Percentiles rank a stretch among this genome's conserved stretches.
These are phyloP conservation scores for Lachnellula subtilissima DNA, from an alignment of 2,329 filamentous ascomycete species.

Conservation along the genomic window DNA sequence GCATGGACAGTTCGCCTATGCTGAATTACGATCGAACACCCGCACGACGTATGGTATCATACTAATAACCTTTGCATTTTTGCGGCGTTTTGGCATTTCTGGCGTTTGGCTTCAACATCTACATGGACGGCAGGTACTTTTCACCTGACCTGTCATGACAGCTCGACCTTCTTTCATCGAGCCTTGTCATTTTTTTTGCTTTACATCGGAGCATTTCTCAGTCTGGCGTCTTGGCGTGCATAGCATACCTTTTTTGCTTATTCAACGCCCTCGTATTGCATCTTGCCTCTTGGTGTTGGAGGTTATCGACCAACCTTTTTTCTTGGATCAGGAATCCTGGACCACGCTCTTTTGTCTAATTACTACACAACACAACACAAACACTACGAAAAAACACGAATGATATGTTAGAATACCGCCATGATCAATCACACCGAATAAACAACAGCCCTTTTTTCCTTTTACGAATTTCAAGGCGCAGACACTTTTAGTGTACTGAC, in stretches of 20 bases:
- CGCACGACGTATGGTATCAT: conserved; percentile 60
- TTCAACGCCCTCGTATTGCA: conserved; percentile 13
- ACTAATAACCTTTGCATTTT: conserved; percentile 39
- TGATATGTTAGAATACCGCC: no score
- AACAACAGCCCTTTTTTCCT: no score
- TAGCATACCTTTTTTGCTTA: conserved; percentile 27
- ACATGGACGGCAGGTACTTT: conserved; percentile 10
- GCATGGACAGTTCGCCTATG: conserved; percentile 33
- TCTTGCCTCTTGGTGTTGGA: conserved; percentile 14
- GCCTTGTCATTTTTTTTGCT: conserved; percentile 13
- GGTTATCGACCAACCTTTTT: conserved; percentile 6
- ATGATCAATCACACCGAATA: no score
- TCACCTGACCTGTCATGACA: conserved; percentile 10
- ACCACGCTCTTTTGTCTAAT: conserved; percentile 24
- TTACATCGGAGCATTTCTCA: conserved; percentile 23
- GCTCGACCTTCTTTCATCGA: conserved; percentile 14
- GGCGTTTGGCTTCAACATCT: conserved; percentile 20
- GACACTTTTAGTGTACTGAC: no score
- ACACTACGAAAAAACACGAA: no score
- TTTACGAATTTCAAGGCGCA: no score
- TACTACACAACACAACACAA: no score
- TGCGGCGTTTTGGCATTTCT: conserved; percentile 22
- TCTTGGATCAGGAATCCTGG: conserved; percentile 32
- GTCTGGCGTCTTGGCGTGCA: conserved; percentile 28
- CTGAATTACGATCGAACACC: conserved; percentile 48